Evolutionary conservation across 2,329 filamentous ascomycete genomes (phyloP).

Genomic region (Hypomyces rosellus): DNA sequence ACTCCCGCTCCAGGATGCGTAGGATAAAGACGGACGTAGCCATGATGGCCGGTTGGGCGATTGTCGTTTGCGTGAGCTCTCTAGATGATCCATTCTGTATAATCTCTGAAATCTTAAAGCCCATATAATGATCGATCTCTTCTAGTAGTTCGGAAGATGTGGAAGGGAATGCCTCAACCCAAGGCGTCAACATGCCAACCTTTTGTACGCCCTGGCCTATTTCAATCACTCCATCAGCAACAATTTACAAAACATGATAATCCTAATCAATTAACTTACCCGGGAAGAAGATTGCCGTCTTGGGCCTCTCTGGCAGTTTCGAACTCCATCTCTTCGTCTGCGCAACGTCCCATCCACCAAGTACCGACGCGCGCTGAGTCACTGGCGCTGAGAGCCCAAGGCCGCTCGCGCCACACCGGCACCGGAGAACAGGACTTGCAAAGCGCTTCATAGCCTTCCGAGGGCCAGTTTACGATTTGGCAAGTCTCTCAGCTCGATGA

Average conservation of each 20-base stretch:
- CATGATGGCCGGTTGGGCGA: constrained; percentile 95
- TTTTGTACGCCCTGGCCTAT: constrained; percentile 83
- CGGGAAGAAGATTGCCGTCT: constrained; percentile 56
- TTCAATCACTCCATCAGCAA: constrained; percentile 4
- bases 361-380: constrained; percentile 7
- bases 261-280: constrained; percentile 27
- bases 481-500: constrained; percentile 1
- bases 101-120: constrained; percentile 66
- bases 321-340: constrained; percentile 25
- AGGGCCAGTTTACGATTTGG: constrained; percentile 13
- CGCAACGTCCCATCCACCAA: constrained; percentile 1
- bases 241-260: constrained; percentile 1
- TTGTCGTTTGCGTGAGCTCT: constrained; percentile 71
- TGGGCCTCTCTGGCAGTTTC: constrained; percentile 30
- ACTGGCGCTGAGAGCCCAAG: neutral
- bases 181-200: constrained; percentile 79
- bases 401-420: constrained; percentile 18
- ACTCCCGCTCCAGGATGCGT: constrained; percentile 78
- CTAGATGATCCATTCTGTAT: constrained; percentile 77
- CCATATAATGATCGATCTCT: constrained; percentile 74
- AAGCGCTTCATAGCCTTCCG: constrained; percentile 27
- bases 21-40: constrained; percentile 86
- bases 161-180: constrained; percentile 77
- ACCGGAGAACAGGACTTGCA: constrained; percentile 23
- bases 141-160: constrained; percentile 73